A percentile compares a stretch with the other conserved stretches of the same genome.
phyloP scores from a whole-genome alignment of 805 yeast genomes.

The Cyberlindnera misumaiensis region DNA sequence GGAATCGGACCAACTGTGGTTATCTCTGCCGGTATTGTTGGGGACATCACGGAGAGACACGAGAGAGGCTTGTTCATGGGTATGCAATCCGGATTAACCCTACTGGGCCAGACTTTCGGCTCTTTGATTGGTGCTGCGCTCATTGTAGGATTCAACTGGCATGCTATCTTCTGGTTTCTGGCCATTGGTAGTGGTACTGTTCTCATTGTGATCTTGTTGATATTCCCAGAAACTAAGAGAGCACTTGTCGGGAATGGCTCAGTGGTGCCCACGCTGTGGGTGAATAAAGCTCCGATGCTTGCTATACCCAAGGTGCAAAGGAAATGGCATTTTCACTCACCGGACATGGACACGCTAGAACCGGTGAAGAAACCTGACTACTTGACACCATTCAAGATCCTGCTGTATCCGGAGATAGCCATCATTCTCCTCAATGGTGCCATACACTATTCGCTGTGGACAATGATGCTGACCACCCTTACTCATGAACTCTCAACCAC shows the following conservation, averaged over 20 bases:
- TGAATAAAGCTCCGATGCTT: conserved; percentile 42
- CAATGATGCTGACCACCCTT: conserved; percentile 58
- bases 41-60: conserved; percentile 59
- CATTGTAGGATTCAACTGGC: conserved; percentile 52
- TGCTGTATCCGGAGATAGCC: conserved; percentile 37
- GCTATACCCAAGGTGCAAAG: conserved; percentile 5
- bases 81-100: conserved; percentile 52
- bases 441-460: conserved; percentile 63
- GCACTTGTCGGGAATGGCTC: conserved; percentile 72
- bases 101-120: conserved; percentile 73
- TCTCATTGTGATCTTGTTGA: conserved; percentile 25
- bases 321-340: conserved; percentile 25
- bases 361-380: conserved; percentile 22
- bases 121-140: conserved; percentile 54
- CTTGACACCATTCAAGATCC: conserved; percentile 36
- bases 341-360: conserved; percentile 25
- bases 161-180: conserved; percentile 72
- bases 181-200: conserved; percentile 55
- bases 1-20: conserved; percentile 75
- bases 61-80: conserved; percentile 73
- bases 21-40: conserved; percentile 61
- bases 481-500: conserved; percentile 43
- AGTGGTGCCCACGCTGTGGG: conserved; percentile 37
- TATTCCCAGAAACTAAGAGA: conserved; percentile 73
- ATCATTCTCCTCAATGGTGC: conserved; percentile 51